phyloP scores from a whole-genome alignment of 768 basidiomycete genomes.

The Auriscalpium orientale region DNA sequence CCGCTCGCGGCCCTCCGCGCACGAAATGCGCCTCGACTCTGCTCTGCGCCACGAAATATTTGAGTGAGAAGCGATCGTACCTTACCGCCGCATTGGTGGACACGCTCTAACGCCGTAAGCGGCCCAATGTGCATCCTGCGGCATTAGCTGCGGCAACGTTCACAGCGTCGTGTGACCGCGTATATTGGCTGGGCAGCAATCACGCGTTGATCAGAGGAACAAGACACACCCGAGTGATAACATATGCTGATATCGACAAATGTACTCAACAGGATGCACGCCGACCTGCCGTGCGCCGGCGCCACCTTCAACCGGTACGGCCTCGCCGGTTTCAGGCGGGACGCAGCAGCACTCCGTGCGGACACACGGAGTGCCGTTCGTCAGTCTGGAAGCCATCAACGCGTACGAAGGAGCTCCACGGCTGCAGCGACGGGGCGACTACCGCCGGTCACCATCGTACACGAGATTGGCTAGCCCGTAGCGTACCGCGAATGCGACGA shows the following conservation, averaged over 20 bases:
- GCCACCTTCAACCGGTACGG: background rate
- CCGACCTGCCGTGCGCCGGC: background rate
- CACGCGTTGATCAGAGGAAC: background rate
- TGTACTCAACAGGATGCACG: background rate
- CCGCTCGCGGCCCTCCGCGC: background rate
- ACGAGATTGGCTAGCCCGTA: slow-evolving; percentile 86
- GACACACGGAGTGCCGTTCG: background rate
- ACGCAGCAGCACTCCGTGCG: background rate
- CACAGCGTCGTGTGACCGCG: background rate
- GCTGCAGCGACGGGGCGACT: slow-evolving; percentile 9
- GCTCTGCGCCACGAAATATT: background rate
- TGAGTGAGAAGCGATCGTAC: background rate
- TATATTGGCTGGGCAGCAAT: background rate
- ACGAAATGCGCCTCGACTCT: background rate
- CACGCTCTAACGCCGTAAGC: background rate
- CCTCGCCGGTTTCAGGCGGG: background rate
- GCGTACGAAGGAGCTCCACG: too few relatives aligned
- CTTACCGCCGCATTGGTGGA: background rate
- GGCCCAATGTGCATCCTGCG: too few relatives aligned
- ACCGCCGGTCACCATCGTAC: slow-evolving; percentile 89
- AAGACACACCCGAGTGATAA: background rate
- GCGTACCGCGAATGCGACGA: slow-evolving; percentile 75
- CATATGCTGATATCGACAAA: background rate
- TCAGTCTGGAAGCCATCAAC: background rate
- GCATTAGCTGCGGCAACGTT: background rate